Evolutionary conservation across 1,139 yeast species (phyloP), one percentile per base, ranked within the genome.

Genomic region (Taphrina pruni): DNA sequence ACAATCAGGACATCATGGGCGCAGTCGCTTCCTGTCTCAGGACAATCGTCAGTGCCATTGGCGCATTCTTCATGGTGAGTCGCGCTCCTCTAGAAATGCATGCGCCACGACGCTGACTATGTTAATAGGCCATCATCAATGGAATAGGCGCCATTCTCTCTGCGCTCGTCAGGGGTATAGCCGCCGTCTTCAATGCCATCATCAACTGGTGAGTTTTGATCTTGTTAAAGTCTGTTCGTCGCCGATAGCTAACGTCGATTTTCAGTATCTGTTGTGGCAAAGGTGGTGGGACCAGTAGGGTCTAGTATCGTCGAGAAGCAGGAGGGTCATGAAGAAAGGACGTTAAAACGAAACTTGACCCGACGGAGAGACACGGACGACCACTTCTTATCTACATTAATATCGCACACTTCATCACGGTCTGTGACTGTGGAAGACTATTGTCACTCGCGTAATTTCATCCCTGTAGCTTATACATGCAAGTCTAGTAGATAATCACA

Each of bases 1-100:
- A 14, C 48, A 50, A 4, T 21, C 54, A 50, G 20, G 1, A 50
- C 43, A 64, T 45, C 56, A 64, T 64, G 67, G 67, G 67, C 60
- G 67, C 67, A 6, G 67, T 64, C 21, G 67, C 67, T 48, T 64
- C 67, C 26, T 64, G 67, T 45, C 55, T 64, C n/a, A 26, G 61
- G 43, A 54, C 67, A 14, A 55, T 64, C 60, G 67, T 64, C 67
- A 64, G 46, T 48, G 67, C 67, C 26, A 64, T 64, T 39, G 67
- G 61, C 51, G 55, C 61, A 32, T 56, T 64, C 61, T 64, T 64
- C 55, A 64, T 64, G 67, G 56, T 56, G 14, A 26, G 32, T 26
- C 20, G 35, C 60, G 20, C 35, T 20, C 39, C 50, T 43, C 1
- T 1, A 7, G 11, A 3, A 4, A 7, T 6, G 20, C 17, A 35